Evolutionary conservation across 2,329 filamentous ascomycete species (phyloP).

Genomic region (Coleophoma eucalyptorum): DNA sequence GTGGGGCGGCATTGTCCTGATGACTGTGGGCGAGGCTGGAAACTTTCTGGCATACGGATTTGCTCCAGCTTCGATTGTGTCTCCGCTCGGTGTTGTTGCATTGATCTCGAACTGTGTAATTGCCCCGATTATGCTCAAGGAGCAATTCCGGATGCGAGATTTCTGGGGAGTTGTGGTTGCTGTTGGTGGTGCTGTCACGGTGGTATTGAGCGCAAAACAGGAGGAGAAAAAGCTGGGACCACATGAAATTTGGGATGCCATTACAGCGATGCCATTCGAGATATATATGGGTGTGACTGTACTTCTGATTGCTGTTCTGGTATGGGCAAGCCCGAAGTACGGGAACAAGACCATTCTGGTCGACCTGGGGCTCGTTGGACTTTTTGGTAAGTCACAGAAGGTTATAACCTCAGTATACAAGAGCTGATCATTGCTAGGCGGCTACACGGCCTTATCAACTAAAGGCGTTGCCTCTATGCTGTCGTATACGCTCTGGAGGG

Average conservation of each 20-base stretch:
- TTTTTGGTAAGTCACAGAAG: constrained; percentile 69
- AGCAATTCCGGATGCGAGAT: constrained; percentile 80
- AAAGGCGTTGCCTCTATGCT: constrained; percentile 96
- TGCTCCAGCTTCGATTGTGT: constrained; percentile 95
- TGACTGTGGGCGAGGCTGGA: constrained; percentile 88
- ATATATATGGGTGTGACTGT: constrained; percentile 80
- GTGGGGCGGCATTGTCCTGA: constrained; percentile 92
- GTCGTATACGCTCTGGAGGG: constrained; percentile 83
- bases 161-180: constrained; percentile 86
- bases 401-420: not conserved
- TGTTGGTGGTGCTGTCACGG: constrained; percentile 82
- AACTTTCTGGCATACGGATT: constrained; percentile 98
- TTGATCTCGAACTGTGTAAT: constrained; percentile 96
- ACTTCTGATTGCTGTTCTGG: constrained; percentile 68
- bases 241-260: constrained; percentile 83
- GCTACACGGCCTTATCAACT: constrained; percentile 93
- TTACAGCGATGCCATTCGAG: constrained; percentile 85
- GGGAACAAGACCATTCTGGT: constrained; percentile 86
- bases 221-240: constrained; percentile 90
- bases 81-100: constrained; percentile 92
- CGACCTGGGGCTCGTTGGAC: constrained; percentile 85
- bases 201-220: constrained; percentile 86
- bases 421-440: constrained; percentile 49
- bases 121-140: constrained; percentile 89
- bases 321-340: constrained; percentile 79